A percentile compares a stretch with the other conserved stretches of the same genome.
These are phyloP conservation scores for Piper betle DNA, from an alignment of 164 flowering plant species.

Conservation along the genomic window DNA sequence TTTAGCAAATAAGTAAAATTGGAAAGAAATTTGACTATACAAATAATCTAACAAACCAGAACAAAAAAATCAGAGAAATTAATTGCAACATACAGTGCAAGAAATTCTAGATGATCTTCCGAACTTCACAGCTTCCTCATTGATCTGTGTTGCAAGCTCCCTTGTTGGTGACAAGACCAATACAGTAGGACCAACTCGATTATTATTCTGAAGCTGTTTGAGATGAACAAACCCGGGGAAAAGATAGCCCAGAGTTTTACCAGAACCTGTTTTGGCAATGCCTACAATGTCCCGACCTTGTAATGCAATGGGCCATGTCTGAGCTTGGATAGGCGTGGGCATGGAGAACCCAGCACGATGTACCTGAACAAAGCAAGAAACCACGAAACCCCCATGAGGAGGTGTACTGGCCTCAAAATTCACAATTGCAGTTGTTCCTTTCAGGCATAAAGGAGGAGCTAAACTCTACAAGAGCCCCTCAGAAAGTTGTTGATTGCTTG, in stretches of 20 bases:
- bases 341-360: constrained; percentile 67
- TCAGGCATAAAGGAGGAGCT: constrained; percentile 6
- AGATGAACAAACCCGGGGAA: constrained; percentile 78
- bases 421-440: constrained; percentile 1
- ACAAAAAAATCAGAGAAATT: neutral
- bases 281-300: constrained; percentile 80
- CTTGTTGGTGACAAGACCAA: constrained; percentile 86
- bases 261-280: constrained; percentile 95
- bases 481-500: constrained; percentile 36
- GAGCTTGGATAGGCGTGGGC: constrained; percentile 97
- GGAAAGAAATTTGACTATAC: too few species aligned
- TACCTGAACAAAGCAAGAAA: constrained; percentile 33
- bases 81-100: constrained; percentile 42
- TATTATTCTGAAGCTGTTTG: constrained; percentile 38
- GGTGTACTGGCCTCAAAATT: constrained; percentile 1
- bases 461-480: constrained; percentile 51
- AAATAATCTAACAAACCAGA: neutral
- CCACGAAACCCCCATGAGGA: constrained; percentile 9
- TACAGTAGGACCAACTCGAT: constrained; percentile 71
- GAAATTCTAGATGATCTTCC: constrained; percentile 69
- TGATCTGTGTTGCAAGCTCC: constrained; percentile 90
- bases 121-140: constrained; percentile 82
- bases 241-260: constrained; percentile 83
- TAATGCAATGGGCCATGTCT: constrained; percentile 86
- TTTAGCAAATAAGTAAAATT: too few species aligned